Base-by-base conservation (phyloP, 129 eudicot genomes). In the Tagetes patula region DNA sequence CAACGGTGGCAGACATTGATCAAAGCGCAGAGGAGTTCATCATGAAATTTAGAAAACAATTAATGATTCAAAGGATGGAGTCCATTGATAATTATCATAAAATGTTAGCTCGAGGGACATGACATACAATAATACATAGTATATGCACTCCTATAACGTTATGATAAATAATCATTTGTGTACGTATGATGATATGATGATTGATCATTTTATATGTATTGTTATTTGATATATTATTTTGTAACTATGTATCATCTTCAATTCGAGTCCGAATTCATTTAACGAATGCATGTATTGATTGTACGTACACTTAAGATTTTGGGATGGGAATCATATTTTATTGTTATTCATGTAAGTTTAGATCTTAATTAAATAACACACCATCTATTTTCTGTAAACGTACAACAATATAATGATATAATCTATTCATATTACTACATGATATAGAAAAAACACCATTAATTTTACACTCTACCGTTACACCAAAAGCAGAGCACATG, bases 1-100 rank as follows among this genome's bases (percentile, higher is more conserved):
- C 73, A 41, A 37, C 30, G 7, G 53, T 12, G 2, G 83, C 65
- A 50, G 96, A 88, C 52, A 77, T 89, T 32, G 83, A 92, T 60
- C 78, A 82, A 45, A 85, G 91, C 43, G 96, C 98, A 0, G 95
- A 89, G 69, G 91, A 85, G 6, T 92, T 92, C 73, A 92, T 92
- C 36, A 76, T 76, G 83, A 92, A 87, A 58, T 92, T 92, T 81
- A 85, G 84, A 82, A 85, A 87, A 42, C 94, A 92, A 33, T 72
- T 89, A 73, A 82, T 69, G 62, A 84, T 92, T 58, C 94, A 92
- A 39, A 90, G 98, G 83, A 78, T 92, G 65, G 89, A 92, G 69
- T 89, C 98, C 4, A 85, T 89, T 34, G 98, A 91, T 65, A 91
- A 86, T 36, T 88, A 78, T 46, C 82, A 88, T 67, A 81, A 88